A percentile compares a stretch with the other conserved stretches of the same genome.
Conservation (phyloP, 768 basidiomycete genomes). For the Austroboletus festivus region DNA sequence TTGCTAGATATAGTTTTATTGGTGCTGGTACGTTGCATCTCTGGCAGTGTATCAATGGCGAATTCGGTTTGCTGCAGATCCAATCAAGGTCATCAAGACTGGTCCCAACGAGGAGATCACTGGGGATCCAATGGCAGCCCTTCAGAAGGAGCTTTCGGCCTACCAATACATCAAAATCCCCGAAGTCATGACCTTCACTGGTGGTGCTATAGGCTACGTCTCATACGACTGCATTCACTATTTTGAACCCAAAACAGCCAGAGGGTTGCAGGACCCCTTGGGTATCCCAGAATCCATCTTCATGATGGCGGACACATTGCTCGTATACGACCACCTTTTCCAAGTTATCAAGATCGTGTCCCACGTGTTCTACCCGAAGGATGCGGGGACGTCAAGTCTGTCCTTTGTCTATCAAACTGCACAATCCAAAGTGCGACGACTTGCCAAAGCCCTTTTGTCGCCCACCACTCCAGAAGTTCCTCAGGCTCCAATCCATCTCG, state of each 20-base stretch:
- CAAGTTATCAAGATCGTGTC: constrained; percentile 95
- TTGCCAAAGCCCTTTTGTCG: constrained; percentile 68
- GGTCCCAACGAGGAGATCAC: constrained; percentile 78
- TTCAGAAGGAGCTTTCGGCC: constrained; percentile 82
- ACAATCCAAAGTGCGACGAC: constrained; percentile 71
- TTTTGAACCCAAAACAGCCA: constrained; percentile 91
- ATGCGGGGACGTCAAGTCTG: constrained; percentile 63
- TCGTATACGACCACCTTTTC: constrained; percentile 96
- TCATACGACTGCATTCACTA: constrained; percentile 95
- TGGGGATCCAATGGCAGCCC: constrained; percentile 82
- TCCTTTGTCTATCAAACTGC: constrained; percentile 88
- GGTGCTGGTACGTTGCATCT: constrained; percentile 70
- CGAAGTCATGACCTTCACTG: constrained; percentile 91
- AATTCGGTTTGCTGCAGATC: constrained; percentile 52
- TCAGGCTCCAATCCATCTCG: constrained; percentile 63
- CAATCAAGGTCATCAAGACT: constrained; percentile 86
- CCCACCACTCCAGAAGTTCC: constrained; percentile 57
- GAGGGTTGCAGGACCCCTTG: constrained; percentile 70
- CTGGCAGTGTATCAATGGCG: neutral
- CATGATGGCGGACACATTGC: constrained; percentile 94
- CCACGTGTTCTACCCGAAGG: constrained; percentile 84
- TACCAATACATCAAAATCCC: constrained; percentile 92
- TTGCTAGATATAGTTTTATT: constrained; percentile 94
- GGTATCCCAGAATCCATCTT: constrained; percentile 94
- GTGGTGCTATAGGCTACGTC: constrained; percentile 97